phyloP scores from a whole-genome alignment of 75 land plant species.

The Azolla pinnata region DNA sequence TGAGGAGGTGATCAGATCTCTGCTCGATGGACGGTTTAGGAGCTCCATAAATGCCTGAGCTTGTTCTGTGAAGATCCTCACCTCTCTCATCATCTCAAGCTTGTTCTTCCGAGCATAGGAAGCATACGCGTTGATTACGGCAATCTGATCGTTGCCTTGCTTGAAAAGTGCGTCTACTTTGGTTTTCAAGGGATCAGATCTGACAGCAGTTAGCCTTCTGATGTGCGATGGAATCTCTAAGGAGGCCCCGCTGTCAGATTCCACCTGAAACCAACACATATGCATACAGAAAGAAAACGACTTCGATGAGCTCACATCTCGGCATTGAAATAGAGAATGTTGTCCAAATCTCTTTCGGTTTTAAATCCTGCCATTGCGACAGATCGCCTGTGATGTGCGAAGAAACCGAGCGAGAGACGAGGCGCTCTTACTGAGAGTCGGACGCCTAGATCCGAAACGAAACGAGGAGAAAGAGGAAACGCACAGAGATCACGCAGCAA shows the following conservation, averaged over 20 bases:
- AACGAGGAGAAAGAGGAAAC: no score
- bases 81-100: conserved; percentile 59
- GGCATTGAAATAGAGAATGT: no score
- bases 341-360: no score
- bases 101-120: conserved; percentile 67
- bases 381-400: no score
- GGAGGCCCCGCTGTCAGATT: neutral
- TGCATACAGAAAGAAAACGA: neutral
- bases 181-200: conserved; percentile 52
- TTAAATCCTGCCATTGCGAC: no score
- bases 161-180: conserved; percentile 50
- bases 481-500: no score
- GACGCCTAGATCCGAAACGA: no score
- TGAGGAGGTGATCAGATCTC: conserved; percentile 27
- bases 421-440: no score
- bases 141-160: conserved; percentile 71
- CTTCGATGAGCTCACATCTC: neutral
- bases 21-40: conserved; percentile 15
- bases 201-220: conserved; percentile 44
- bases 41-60: conserved; percentile 42
- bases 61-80: conserved; percentile 51
- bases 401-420: no score
- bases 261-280: no score
- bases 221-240: conserved; percentile 17
- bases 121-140: conserved; percentile 61